Conservation (phyloP, 805 yeast genomes). For the Candida maesae region DNA sequence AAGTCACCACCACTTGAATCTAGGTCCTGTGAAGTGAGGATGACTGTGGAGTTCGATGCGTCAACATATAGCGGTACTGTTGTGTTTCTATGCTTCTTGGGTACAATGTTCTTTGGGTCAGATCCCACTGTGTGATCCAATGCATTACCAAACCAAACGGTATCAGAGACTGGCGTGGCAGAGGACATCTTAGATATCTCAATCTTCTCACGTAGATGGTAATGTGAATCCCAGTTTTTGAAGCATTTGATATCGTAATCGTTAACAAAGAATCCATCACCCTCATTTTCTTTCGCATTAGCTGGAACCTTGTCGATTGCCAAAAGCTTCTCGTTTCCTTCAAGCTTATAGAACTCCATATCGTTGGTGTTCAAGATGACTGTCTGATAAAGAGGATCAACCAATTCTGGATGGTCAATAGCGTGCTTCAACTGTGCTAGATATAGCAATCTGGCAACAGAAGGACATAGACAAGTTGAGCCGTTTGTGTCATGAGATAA, state of each 20-base stretch:
- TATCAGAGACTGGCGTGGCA: slow-evolving; percentile 53
- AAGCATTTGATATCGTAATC: slow-evolving; percentile 39
- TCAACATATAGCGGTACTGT: slow-evolving; percentile 43
- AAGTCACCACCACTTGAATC: slow-evolving; percentile 17
- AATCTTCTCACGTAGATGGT: slow-evolving; percentile 67
- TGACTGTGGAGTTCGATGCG: slow-evolving; percentile 47
- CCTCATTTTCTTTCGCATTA: slow-evolving; percentile 17
- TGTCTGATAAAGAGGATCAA: slow-evolving; percentile 23
- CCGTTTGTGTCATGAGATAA: slow-evolving; percentile 19
- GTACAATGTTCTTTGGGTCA: background rate
- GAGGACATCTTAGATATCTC: slow-evolving; percentile 83
- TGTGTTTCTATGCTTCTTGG: background rate
- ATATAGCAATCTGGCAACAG: slow-evolving; percentile 38
- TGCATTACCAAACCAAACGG: slow-evolving; percentile 81
- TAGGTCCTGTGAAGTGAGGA: slow-evolving; percentile 32
- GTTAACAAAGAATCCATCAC: too few relatives aligned
- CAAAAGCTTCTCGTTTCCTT: slow-evolving; percentile 13
- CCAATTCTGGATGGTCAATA: slow-evolving; percentile 26
- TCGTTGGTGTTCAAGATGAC: slow-evolving; percentile 19
- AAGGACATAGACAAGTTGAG: slow-evolving; percentile 33
- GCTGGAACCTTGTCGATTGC: slow-evolving; percentile 26
- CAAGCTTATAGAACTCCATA: slow-evolving; percentile 10
- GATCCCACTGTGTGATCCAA: slow-evolving; percentile 57
- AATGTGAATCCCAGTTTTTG: slow-evolving; percentile 65
- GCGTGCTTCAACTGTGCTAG: slow-evolving; percentile 38